Conservation (phyloP, 805 yeast species). For the Kodamaea neixiangensis region DNA sequence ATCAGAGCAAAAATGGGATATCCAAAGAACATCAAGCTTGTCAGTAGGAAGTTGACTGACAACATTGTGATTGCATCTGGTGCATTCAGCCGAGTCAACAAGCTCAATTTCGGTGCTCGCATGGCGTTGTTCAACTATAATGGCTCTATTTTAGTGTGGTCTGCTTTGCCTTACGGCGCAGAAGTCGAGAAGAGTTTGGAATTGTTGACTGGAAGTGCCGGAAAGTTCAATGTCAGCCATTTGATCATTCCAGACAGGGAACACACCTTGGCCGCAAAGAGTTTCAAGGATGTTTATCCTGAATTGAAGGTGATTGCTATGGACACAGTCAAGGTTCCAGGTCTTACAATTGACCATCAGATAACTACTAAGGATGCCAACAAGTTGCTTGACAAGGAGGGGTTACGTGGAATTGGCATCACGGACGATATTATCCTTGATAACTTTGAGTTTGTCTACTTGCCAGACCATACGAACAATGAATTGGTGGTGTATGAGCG, state of each 20-base stretch:
- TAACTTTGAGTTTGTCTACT: slow-evolving; percentile 54
- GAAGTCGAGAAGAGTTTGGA: slow-evolving; percentile 44
- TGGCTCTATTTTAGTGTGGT: slow-evolving; percentile 48
- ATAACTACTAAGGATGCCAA: slow-evolving; percentile 39
- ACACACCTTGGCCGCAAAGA: slow-evolving; percentile 63
- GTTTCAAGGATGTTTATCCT: slow-evolving; percentile 54
- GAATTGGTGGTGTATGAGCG: slow-evolving; percentile 57
- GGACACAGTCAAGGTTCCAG: slow-evolving; percentile 37
- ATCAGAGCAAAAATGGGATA: slow-evolving; percentile 26
- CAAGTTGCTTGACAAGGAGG: slow-evolving; percentile 23
- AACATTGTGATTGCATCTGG: slow-evolving; percentile 37
- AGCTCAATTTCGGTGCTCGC: slow-evolving; percentile 42
- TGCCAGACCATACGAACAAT: slow-evolving; percentile 58
- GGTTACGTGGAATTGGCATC: slow-evolving; percentile 34
- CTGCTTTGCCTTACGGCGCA: slow-evolving; percentile 56
- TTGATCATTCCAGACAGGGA: slow-evolving; percentile 63
- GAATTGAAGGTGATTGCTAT: slow-evolving; percentile 55
- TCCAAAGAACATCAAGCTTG: slow-evolving; percentile 34
- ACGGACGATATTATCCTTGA: slow-evolving; percentile 37
- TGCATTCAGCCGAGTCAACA: slow-evolving; percentile 34
- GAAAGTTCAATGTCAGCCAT: slow-evolving; percentile 43
- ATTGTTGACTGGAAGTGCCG: slow-evolving; percentile 31
- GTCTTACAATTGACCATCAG: slow-evolving; percentile 38
- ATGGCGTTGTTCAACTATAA: slow-evolving; percentile 41
- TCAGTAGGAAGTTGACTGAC: slow-evolving; percentile 32